Base-by-base conservation (phyloP, 2,329 filamentous ascomycete species). In the Ophiognomonia clavigignenti-juglandacearum region DNA sequence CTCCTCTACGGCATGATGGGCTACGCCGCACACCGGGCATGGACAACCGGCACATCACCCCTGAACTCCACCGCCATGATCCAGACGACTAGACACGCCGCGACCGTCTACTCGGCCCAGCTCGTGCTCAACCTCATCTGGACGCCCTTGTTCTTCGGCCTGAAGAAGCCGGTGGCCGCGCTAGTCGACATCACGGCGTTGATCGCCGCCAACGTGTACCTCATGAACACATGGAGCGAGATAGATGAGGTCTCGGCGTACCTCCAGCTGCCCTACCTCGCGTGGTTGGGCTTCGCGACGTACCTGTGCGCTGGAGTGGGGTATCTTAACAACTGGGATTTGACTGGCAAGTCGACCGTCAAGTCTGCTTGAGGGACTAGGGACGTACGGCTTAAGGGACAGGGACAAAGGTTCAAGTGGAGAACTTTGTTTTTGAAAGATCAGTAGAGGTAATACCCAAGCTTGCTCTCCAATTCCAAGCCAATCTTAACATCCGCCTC, bases 81-180 rank as follows among this genome's bases (percentile, higher is more conserved):
- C 39, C 65, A 71, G 31, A 68, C 80, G 40, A 80, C 85, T 42
- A 78, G 78, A 61, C 75, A 82, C 54, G 85, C 83, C 55, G 84
- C 88, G 48, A 88, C 85, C 0, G 75, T 96, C 26, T 96, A 96
- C 72, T 86, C 86, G 2, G 73, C 89, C 50, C 91, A 96, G 68
- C 82, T 96, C 6, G 86, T 77, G 7, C 74, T 96, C 41, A 96
- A 96, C 64, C 73, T 95, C 22, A 65, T 85, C 48, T 97, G 88
- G 88, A 96, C 90, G 78, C 92, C 92, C 10, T 76, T 96, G 10
- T 96, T 96, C 77, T 96, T 96, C 62, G 77, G 79, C n/a, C 61
- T 85, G 43, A 83, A 84, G 55, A 79, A 80, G 16, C 89, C 90
- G 1, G 74, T 85, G 43, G 79, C 82, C 58, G 90, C 91, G 3